phyloP scores from a whole-genome alignment of 2,329 filamentous ascomycete genomes.

The Calonectria pauciramosa region DNA sequence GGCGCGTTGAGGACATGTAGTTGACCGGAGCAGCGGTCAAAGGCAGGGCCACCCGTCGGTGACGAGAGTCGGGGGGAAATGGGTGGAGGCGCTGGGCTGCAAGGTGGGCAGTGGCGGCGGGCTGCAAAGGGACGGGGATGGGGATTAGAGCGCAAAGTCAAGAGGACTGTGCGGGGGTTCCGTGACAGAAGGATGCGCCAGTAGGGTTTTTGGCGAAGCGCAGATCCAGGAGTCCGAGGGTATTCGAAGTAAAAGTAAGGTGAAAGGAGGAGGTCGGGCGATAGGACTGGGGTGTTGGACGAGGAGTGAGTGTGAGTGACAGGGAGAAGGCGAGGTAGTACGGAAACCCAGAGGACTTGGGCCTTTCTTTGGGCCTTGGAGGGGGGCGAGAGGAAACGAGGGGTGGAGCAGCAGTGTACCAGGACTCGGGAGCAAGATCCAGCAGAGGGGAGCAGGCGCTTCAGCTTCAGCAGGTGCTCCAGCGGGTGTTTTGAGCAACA shows the following conservation, averaged over 20 bases:
- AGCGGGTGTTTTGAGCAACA: background rate
- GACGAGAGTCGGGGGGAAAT: conserved; percentile 35
- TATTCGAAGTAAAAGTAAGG: conserved; percentile 33
- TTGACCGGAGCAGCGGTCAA: conserved; percentile 42
- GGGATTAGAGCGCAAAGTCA: conserved; percentile 12
- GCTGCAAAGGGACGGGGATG: conserved; percentile 14
- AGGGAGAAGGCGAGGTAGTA: conserved; percentile 37
- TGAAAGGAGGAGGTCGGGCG: conserved; percentile 36
- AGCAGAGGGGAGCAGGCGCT: conserved; percentile 20
- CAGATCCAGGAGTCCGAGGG: conserved; percentile 27
- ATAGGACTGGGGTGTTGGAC: conserved; percentile 33
- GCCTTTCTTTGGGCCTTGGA: background rate
- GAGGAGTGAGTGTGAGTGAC: conserved; percentile 33
- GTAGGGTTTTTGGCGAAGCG: conserved; percentile 28
- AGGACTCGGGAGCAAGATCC: conserved; percentile 8
- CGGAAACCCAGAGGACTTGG: conserved; percentile 32
- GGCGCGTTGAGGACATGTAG: conserved; percentile 41
- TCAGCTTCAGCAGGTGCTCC: conserved; percentile 21
- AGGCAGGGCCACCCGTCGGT: conserved; percentile 33
- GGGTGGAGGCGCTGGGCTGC: conserved; percentile 38
- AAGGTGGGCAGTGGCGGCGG: conserved; percentile 30
- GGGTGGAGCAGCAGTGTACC: conserved; percentile 43
- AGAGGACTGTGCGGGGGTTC: conserved; percentile 34
- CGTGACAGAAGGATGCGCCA: conserved; percentile 26
- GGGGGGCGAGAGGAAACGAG: conserved; percentile 30